A percentile compares a stretch with the other conserved stretches of the same genome.
These are phyloP conservation scores for Colletotrichum sp. DNA, from an alignment of 2,329 filamentous ascomycete species.

Conservation along the genomic window DNA sequence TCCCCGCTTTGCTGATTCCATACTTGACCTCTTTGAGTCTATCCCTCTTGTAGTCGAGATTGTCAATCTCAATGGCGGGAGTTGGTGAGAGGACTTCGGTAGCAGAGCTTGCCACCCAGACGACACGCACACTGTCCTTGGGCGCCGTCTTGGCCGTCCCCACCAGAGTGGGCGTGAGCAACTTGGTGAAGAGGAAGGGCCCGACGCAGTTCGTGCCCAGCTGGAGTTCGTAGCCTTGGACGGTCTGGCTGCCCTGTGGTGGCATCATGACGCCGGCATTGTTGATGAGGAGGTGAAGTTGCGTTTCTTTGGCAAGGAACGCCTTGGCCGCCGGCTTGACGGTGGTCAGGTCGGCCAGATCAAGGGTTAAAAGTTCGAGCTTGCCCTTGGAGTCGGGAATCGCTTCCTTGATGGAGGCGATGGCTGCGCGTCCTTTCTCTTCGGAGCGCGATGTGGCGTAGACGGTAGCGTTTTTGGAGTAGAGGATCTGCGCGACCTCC, in stretches of 20 bases:
- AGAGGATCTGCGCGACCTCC: conserved; percentile 58
- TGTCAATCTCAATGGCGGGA: conserved; percentile 29
- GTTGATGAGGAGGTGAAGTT: conserved; percentile 46
- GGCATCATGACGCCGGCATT: conserved; percentile 50
- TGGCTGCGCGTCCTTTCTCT: conserved; percentile 48
- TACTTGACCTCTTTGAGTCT: conserved; percentile 29
- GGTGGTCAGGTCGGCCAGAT: conserved; percentile 44
- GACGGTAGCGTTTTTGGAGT: conserved; percentile 57
- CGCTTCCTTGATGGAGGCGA: conserved; percentile 44
- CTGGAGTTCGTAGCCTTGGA: conserved; percentile 47
- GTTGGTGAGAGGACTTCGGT: conserved; percentile 26
- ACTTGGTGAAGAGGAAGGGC: conserved; percentile 41
- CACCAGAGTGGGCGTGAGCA: conserved; percentile 39
- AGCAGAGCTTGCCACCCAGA: conserved; percentile 37
- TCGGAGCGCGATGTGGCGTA: conserved; percentile 57
- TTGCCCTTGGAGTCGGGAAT: conserved; percentile 40
- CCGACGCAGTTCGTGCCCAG: conserved; percentile 44
- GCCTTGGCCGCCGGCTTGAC: conserved; percentile 34
- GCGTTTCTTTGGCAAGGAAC: conserved; percentile 32
- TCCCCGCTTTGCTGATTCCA: conserved; percentile 34
- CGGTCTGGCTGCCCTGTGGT: conserved; percentile 42
- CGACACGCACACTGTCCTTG: conserved; percentile 31
- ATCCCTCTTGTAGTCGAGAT: conserved; percentile 30
- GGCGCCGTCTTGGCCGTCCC: conserved; percentile 34
- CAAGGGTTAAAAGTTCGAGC: conserved; percentile 49